Conservation (phyloP, 1,284 basidiomycete genomes). For the Anthracocystis panici-leucophaei region DNA sequence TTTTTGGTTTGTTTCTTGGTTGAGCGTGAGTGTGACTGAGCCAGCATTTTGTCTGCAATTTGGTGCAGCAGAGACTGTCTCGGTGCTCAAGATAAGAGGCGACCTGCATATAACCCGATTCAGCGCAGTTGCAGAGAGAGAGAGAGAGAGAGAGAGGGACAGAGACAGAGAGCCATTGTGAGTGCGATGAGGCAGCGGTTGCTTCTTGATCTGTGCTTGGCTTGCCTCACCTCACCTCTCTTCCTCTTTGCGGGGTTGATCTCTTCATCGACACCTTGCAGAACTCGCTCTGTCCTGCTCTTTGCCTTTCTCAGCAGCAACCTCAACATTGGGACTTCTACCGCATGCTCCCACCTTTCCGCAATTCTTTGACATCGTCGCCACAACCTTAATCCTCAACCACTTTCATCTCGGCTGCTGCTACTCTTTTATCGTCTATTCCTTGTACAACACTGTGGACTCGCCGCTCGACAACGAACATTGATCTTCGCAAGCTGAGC, state of each 20-base stretch:
- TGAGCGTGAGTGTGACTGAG: conserved; percentile 1
- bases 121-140: not conserved
- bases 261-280: not conserved
- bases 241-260: conserved; percentile 9
- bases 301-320: not conserved
- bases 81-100: not conserved
- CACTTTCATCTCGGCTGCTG: no score
- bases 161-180: no score
- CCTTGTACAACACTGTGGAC: conserved; percentile 1
- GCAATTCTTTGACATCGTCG: not conserved
- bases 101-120: conserved; percentile 30
- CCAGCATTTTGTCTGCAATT: not conserved
- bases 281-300: not conserved
- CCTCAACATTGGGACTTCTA: not conserved
- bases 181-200: not conserved
- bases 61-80: conserved; percentile 6
- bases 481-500: not conserved
- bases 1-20: not conserved
- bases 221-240: not conserved
- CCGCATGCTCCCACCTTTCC: no score
- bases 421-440: not conserved
- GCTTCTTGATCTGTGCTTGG: not conserved
- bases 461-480: conserved; percentile 2
- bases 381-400: not conserved
- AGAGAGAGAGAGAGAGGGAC: no score